Evolutionary conservation across 768 basidiomycete genomes (phyloP), one percentile per base, ranked within the genome.

Genomic region (Lentinula sp.): DNA sequence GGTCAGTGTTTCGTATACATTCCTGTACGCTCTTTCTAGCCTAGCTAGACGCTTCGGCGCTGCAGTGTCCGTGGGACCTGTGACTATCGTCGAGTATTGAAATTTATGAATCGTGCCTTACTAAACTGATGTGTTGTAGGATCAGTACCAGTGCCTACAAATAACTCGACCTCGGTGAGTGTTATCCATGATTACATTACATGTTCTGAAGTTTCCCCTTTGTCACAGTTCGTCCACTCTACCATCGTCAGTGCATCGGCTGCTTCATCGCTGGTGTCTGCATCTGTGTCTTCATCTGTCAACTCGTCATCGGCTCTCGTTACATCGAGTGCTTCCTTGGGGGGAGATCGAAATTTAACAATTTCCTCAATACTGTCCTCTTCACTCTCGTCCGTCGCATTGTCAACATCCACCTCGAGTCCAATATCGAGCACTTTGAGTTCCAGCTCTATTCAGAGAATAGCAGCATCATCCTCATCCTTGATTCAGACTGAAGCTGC

Each of bases 81-180:
- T 36, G 32, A 51, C 32, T 18, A 12, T 36, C 28, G 15, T 35
- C 33, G 9, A n/a, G 46, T 9, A 7, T n/a, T 7, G 8, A 9
- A 0, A 35, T 51, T 16, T 16, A 16, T 33, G 15, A 51, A 36
- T 6, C 48, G 50, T 5, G 16, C 35, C 20, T 51, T 12, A 51
- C 16, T 51, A 6, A 56, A 13, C 28, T 54, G 16, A 35, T 56
- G 33, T 18, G 13, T 37, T 20, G 15, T 37, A 59, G 57, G 33
- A 59, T 49, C 37, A 37, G 18, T 43, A 59, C 36, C 48, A 32
- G 8, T 32, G 20, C n/a, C 45, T 43, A 35, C 36, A n/a, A 12
- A 36, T 9, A 60, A 53, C 59, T 36, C 39, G 18, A 60, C 37
- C 59, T 60, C 35, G n/a, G 52, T 60, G 33, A 51, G 52, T 50